Evolutionary conservation across 495 filamentous ascomycete species (phyloP).

Genomic region (Xylaria palmicola): DNA sequence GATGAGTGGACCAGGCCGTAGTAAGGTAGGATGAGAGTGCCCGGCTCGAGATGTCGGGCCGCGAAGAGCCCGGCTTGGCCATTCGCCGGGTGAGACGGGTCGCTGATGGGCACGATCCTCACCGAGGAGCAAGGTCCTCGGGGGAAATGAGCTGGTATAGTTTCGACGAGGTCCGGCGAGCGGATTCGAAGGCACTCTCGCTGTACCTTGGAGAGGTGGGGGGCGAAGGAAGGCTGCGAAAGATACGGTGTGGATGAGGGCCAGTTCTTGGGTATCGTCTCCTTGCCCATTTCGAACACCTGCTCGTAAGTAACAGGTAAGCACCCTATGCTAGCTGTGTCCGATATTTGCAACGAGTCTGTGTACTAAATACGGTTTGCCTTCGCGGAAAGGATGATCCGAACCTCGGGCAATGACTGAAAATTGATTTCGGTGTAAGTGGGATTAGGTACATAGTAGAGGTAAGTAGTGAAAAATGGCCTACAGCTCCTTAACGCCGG

Average conservation of each 20-base stretch:
- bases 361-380: too few species aligned
- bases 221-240: slow-evolving; percentile 48
- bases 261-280: slow-evolving; percentile 54
- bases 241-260: slow-evolving; percentile 56
- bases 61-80: slow-evolving; percentile 69
- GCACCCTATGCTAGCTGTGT: too few species aligned
- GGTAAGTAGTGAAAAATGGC: too few species aligned
- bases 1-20: slow-evolving; percentile 58
- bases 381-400: too few species aligned
- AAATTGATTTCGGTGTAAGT: too few species aligned
- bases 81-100: slow-evolving; percentile 58
- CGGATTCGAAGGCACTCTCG: slow-evolving; percentile 35
- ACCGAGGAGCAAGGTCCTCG: slow-evolving; percentile 48
- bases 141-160: slow-evolving; percentile 36
- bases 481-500: too few species aligned
- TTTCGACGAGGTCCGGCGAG: slow-evolving; percentile 28
- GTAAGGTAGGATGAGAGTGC: slow-evolving; percentile 63
- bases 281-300: slow-evolving; percentile 24
- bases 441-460: too few species aligned
- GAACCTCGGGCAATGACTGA: too few species aligned
- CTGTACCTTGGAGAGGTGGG: slow-evolving; percentile 40
- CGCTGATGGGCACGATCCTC: slow-evolving; percentile 53
- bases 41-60: slow-evolving; percentile 52
- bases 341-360: too few species aligned
- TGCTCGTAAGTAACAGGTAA: too few species aligned